Evolutionary conservation across 2,329 filamentous ascomycete genomes (phyloP), one percentile per base, ranked within the genome.

Genomic region (Nannizziopsis arthrosporioides): DNA sequence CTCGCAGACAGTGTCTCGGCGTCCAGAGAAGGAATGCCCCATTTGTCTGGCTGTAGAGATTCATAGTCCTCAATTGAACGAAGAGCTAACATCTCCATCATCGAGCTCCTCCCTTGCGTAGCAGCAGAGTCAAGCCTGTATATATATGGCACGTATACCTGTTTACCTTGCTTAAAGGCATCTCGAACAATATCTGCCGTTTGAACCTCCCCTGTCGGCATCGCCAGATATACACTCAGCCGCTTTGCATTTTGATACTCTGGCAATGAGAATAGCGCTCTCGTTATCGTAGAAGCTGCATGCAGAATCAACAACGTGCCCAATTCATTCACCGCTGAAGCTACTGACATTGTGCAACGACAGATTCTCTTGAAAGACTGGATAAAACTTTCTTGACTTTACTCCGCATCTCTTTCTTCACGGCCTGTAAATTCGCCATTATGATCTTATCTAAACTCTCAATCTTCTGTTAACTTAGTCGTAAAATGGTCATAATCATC

Each of bases 11-110:
- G 73, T 1, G 83, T 84, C 15, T 76, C 71, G 43, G 74, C 69
- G 51, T 79, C 74, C 50, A 94, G 77, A 30, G 84, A 90, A n/a
- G 92, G 92, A 54, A 98, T 98, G 8, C 88, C 89, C 92, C 92
- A 98, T 62, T 76, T 80, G 66, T 98, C 92, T 36, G 76, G 75
- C 59, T 80, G 68, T 51, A 96, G 71, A 18, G 77, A 77, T 54
- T 87, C 78, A 63, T 89, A 94, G 63, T 98, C 92, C 22, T 77
- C 68, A 44, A 86, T 64, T 19, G 80, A 82, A 49, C 74, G 70
- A 36, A 98, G 72, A 53, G 80, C 80, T 17, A 98, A 78, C 92
- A 98, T 96, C 61, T 95, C 88, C 92, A 98, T 98, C 47, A 92
- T 76, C 12, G 85, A 85, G 4, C 60, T 69, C 5, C 79, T 76